These are phyloP conservation scores for Paramecium bursaria DNA, from an alignment of 73 alveolate genomes.

Conservation along the genomic window DNA sequence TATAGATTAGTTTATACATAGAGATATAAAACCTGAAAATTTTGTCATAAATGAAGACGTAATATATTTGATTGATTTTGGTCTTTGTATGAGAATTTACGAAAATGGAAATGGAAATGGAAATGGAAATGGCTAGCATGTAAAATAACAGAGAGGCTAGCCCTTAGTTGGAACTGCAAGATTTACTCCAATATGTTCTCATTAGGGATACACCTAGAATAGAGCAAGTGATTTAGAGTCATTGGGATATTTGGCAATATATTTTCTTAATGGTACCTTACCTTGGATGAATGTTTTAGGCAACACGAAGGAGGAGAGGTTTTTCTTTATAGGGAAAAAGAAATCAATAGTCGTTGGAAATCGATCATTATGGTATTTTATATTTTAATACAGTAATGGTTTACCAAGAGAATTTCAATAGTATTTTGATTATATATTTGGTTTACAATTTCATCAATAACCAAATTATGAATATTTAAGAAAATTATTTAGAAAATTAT, in stretches of 20 bases:
- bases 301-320: constrained; percentile 75
- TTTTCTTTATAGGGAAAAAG: constrained; percentile 70
- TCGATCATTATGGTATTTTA: constrained; percentile 46
- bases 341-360: constrained; percentile 64
- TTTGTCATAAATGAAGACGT: constrained; percentile 76
- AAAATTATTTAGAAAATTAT: constrained; percentile 74
- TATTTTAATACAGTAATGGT: constrained; percentile 44
- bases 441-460: constrained; percentile 76
- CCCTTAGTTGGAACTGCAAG: constrained; percentile 91
- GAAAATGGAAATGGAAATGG: too few species aligned
- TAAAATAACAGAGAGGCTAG: constrained; percentile 75
- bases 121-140: constrained; percentile 80
- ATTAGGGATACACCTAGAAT: constrained; percentile 82
- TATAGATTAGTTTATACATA: constrained; percentile 70
- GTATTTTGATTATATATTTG: constrained; percentile 76
- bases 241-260: constrained; percentile 81
- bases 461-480: constrained; percentile 86
- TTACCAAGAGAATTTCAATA: constrained; percentile 79
- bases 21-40: constrained; percentile 88
- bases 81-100: constrained; percentile 77
- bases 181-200: constrained; percentile 81
- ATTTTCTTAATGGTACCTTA: constrained; percentile 83
- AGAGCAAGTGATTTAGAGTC: constrained; percentile 93
- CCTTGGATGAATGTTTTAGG: constrained; percentile 93
- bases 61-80: constrained; percentile 92